These are phyloP conservation scores for Chenopodium album DNA, from an alignment of 148 eudicot genomes.

Conservation along the genomic window DNA sequence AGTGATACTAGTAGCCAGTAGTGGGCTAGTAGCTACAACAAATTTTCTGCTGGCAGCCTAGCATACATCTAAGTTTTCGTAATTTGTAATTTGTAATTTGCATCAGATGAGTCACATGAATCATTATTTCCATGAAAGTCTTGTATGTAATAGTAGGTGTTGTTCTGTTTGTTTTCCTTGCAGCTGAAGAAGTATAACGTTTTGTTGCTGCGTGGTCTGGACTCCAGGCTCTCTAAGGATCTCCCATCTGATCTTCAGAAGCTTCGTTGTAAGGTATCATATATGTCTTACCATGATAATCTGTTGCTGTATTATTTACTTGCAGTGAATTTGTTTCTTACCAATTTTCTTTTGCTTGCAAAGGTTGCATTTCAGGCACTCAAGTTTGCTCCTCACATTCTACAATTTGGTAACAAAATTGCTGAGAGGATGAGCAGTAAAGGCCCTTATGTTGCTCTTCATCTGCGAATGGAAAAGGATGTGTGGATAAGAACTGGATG, in stretches of 20 bases:
- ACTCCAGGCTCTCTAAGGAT: slow-evolving; percentile 87
- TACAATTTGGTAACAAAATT: slow-evolving; percentile 68
- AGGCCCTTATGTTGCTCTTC: slow-evolving; percentile 92
- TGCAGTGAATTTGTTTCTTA: not conserved
- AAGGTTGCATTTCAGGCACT: slow-evolving; percentile 97
- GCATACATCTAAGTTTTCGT: not conserved
- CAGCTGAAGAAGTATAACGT: slow-evolving; percentile 83
- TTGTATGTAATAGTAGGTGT: not conserved
- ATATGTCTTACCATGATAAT: not conserved
- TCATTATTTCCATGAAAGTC: not conserved
- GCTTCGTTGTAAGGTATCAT: slow-evolving; percentile 92
- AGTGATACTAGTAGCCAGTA: not conserved
- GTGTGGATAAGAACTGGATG: slow-evolving; percentile 99
- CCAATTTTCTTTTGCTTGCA: slow-evolving; percentile 10
- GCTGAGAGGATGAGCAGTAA: slow-evolving; percentile 81
- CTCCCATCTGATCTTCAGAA: slow-evolving; percentile 94
- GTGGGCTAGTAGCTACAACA: not conserved
- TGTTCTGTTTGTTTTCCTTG: slow-evolving; percentile 29
- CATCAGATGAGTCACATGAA: not conserved
- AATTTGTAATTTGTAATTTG: not conserved
- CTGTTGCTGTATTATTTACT: not conserved
- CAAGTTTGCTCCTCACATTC: slow-evolving; percentile 72
- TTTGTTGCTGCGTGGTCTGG: slow-evolving; percentile 74
- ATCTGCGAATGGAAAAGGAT: slow-evolving; percentile 88
- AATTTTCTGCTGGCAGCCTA: not conserved